Conservation (phyloP, 441 rosid genomes). For the Gossypium davidsonii region DNA sequence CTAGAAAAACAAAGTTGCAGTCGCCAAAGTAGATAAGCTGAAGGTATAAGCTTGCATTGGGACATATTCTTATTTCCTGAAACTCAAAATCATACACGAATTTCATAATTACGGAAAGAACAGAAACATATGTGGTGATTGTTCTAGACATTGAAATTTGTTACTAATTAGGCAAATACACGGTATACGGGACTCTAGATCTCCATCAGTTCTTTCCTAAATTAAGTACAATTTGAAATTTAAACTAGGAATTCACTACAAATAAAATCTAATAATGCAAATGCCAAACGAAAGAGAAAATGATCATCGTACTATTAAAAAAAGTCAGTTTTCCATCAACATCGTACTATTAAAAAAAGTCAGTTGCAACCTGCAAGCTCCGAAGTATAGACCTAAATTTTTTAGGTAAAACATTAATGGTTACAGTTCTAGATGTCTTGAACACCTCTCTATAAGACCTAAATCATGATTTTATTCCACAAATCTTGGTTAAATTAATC, state of each 20-base stretch:
- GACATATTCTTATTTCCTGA: background rate
- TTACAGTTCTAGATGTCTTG: background rate
- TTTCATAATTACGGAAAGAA: background rate
- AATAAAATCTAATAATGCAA: background rate
- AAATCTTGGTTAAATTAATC: background rate
- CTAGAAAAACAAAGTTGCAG: background rate
- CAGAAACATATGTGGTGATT: background rate
- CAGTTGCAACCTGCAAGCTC: background rate
- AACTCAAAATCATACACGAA: background rate
- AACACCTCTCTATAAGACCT: background rate
- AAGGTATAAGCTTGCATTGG: background rate
- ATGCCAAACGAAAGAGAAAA: background rate
- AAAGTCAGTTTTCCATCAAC: background rate
- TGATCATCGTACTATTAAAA: background rate
- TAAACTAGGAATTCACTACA: background rate
- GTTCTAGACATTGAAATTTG: background rate
- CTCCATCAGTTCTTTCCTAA: background rate
- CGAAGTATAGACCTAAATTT: background rate
- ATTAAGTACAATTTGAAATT: slow-evolving; percentile 4
- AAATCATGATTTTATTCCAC: background rate
- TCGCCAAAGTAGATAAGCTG: background rate
- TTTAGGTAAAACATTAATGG: background rate
- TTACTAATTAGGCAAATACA: background rate
- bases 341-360: background rate
- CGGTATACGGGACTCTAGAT: background rate